These are phyloP conservation scores for Deinandra increscens DNA, from an alignment of 129 eudicot species.

Conservation along the genomic window DNA sequence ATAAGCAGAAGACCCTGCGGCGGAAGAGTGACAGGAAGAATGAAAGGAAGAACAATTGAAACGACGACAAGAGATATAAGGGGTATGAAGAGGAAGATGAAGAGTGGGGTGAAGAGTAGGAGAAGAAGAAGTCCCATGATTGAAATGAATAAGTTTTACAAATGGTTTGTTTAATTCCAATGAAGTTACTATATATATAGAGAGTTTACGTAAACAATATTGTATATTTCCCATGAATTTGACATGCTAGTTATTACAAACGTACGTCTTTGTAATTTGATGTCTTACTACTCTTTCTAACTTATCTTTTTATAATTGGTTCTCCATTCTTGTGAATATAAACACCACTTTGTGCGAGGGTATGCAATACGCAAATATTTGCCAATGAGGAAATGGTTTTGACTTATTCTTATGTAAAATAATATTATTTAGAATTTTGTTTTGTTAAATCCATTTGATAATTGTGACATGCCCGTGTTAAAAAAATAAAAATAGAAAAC, in stretches of 20 bases:
- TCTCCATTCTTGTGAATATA: background rate
- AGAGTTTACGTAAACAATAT: background rate
- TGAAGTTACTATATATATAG: background rate
- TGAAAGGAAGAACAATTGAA: background rate
- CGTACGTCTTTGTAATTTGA: background rate
- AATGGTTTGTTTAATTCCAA: background rate
- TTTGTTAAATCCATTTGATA: too few species aligned
- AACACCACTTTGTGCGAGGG: too few species aligned
- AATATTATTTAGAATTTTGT: too few species aligned
- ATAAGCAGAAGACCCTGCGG: background rate
- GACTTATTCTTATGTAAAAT: too few species aligned
- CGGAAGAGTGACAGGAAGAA: background rate
- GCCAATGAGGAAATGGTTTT: too few species aligned
- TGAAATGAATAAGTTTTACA: background rate
- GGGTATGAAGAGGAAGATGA: background rate
- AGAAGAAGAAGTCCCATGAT: slow-evolving; percentile 5
- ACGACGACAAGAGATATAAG: background rate
- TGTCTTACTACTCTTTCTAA: background rate
- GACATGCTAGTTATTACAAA: too few species aligned
- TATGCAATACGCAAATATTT: too few species aligned
- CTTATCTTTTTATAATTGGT: background rate
- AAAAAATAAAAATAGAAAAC: too few species aligned
- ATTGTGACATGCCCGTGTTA: too few species aligned
- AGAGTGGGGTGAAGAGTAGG: background rate
- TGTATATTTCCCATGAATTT: background rate